Percentiles rank a stretch among this genome's conserved stretches.
Conservation (phyloP, 352 stramenopile species). For the Pythium sp. region DNA sequence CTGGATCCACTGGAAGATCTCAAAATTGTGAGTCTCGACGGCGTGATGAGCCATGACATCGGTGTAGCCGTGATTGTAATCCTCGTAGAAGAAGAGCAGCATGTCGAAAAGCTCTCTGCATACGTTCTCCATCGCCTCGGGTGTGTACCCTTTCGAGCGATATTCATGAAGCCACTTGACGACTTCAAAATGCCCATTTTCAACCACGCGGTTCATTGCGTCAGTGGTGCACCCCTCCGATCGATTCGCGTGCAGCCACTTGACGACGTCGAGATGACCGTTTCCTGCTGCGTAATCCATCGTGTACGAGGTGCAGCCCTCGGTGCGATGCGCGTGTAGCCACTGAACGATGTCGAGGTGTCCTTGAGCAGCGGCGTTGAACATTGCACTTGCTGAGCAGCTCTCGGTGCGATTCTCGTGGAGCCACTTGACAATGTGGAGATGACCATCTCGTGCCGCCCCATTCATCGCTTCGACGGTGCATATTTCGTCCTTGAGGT, state of each 20-base stretch:
- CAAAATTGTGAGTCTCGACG: neutral
- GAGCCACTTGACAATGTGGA: slow-evolving; percentile 1
- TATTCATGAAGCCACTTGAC: neutral
- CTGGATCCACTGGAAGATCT: slow-evolving; percentile 6
- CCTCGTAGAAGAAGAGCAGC: neutral
- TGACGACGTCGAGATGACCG: too few relatives aligned
- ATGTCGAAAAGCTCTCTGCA: neutral
- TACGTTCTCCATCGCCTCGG: neutral
- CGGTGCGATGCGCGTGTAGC: slow-evolving; percentile 45
- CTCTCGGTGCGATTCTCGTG: neutral
- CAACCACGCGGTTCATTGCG: too few relatives aligned
- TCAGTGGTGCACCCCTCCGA: too few relatives aligned
- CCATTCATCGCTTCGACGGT: neutral
- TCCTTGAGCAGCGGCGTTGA: neutral
- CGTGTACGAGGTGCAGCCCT: slow-evolving; percentile 55
- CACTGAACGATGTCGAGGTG: slow-evolving; percentile 42
- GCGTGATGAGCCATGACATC: neutral
- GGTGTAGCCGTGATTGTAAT: neutral
- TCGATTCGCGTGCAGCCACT: too few relatives aligned
- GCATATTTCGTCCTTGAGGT: neutral
- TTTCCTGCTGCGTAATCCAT: slow-evolving; percentile 49
- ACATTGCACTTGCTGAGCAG: neutral
- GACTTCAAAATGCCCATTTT: too few relatives aligned
- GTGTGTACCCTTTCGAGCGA: neutral
- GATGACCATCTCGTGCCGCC: neutral